Conservation (phyloP, 179 eudicot genomes). For the Beta macrorhiza region DNA sequence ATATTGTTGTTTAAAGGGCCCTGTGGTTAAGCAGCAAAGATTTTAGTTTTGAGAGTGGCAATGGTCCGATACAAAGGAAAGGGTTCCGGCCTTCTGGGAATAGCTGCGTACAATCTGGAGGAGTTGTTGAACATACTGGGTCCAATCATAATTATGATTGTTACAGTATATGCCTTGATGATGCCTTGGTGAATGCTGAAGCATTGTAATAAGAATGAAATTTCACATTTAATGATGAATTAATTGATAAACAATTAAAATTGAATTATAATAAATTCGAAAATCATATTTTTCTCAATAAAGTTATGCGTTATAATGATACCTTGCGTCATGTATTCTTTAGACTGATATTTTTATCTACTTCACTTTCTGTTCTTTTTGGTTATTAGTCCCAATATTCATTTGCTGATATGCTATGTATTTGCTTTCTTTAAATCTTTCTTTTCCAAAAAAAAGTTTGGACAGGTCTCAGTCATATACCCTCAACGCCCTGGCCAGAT, state of each 20-base stretch:
- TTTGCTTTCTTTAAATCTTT: not conserved
- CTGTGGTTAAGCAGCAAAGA: too few species aligned
- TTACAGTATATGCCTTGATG: too few species aligned
- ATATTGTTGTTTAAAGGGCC: too few species aligned
- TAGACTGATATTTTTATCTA: not conserved
- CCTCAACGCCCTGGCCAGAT: slow-evolving; percentile 90
- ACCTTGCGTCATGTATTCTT: not conserved
- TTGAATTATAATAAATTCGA: not conserved
- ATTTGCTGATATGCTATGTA: not conserved
- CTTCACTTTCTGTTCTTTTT: not conserved
- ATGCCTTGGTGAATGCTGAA: not conserved
- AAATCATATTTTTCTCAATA: not conserved
- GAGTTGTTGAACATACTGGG: too few species aligned
- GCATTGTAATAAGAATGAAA: not conserved
- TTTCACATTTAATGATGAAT: not conserved
- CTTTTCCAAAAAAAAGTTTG: slow-evolving; percentile 40
- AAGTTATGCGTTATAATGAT: not conserved
- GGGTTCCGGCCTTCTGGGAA: too few species aligned
- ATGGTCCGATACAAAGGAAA: too few species aligned
- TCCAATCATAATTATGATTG: too few species aligned
- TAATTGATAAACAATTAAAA: too few species aligned
- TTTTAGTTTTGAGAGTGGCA: not conserved
- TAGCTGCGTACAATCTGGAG: too few species aligned
- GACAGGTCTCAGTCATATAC: slow-evolving; percentile 47
- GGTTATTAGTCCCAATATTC: not conserved